Evolutionary conservation across 1,284 basidiomycete genomes (phyloP).

Genomic region (Phaffia rhodozyma): DNA sequence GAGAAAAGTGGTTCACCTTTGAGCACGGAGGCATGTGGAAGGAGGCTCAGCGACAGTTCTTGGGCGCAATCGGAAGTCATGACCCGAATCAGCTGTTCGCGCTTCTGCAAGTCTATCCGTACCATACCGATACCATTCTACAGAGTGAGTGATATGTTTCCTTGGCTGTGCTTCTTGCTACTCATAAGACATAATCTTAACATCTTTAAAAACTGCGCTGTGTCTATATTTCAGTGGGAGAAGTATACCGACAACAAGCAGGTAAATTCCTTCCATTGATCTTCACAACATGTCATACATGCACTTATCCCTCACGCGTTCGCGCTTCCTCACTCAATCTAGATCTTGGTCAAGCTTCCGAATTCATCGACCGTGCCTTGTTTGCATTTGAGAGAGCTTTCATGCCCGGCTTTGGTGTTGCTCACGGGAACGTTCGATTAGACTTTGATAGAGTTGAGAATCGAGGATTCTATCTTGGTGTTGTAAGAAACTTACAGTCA

Average conservation of each 20-base stretch:
- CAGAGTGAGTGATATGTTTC: constrained; percentile 50
- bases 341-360: constrained; percentile 73
- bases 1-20: constrained; percentile 73
- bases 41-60: constrained; percentile 63
- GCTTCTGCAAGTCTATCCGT: constrained; percentile 43
- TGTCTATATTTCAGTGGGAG: constrained; percentile 25
- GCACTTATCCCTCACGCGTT: not conserved
- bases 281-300: not conserved
- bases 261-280: constrained; percentile 38
- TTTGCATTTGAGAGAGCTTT: constrained; percentile 82
- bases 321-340: not conserved
- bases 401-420: constrained; percentile 68
- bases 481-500: constrained; percentile 23
- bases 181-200: not conserved
- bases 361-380: constrained; percentile 71
- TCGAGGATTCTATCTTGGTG: constrained; percentile 59
- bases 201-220: not conserved
- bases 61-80: constrained; percentile 63
- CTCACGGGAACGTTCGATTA: constrained; percentile 61
- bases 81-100: constrained; percentile 42
- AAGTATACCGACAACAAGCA: constrained; percentile 70
- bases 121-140: constrained; percentile 81
- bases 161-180: not conserved
- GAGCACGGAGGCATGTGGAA: constrained; percentile 74
- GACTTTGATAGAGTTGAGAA: constrained; percentile 79